Base-by-base conservation (phyloP, 169 alveolate genomes). In the Blepharisma undulans region DNA sequence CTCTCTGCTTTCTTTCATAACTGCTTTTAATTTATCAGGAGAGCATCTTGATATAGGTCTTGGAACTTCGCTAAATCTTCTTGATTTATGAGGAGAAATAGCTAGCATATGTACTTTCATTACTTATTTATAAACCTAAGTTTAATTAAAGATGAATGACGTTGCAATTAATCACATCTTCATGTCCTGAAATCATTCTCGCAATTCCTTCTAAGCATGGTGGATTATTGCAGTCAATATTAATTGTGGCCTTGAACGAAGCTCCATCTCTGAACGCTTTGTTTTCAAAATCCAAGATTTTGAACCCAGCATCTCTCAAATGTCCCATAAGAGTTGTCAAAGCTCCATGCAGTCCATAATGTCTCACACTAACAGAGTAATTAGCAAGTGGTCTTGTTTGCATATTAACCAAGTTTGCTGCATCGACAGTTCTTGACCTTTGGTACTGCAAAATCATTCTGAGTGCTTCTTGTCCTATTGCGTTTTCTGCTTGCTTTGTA, bases 401-500 rank as follows among this genome's bases (percentile, higher is more conserved):
- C 74, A 82, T 90, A 76, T 93, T 93, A 10, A 93, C 95, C 21
- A 91, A 88, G 92, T 93, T 93, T 14, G 87, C 94, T 29, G 72
- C 72, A 76, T 93, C 95, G n/a, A 93, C 93, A 25, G 77, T 33
- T 30, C 93, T 89, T 25, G 89, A 21, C 72, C 72, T 88, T 29
- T 80, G 86, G 87, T 90, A 86, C 22, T 82, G 74, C 32, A 82
- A 78, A 4, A 93, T 88, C 48, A 93, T 88, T 66, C 95, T 87
- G 21, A 93, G 92, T 60, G 95, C 94, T 76, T 93, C 95, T 66
- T 84, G 90, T 32, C 95, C 95, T 77, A 93, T 93, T 22, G 92
- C 95, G 4, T 80, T 72, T 71, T 93, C 95, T 3, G 95, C 91
- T 91, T 93, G 93, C 61, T 93, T 93, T 72, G 95, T 93, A 16